Evolutionary conservation across 139 green algal species (phyloP), one percentile per base, ranked within the genome.

Genomic region (Coelastrella sp.): DNA sequence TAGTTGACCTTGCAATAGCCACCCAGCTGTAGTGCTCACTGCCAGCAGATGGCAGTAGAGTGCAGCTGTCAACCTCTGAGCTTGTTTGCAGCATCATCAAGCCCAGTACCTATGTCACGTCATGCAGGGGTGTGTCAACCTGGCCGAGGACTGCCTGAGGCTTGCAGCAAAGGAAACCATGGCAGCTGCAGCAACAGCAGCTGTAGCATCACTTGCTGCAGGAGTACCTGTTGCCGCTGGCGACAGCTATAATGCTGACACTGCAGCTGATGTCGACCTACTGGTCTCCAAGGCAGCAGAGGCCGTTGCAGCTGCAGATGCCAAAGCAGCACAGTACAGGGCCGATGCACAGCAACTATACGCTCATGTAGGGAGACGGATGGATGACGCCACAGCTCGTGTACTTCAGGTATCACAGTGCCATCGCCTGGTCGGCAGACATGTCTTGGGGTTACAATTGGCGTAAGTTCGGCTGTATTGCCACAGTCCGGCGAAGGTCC

Each of bases 81-180:
- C 61, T 13, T 71, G 61, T 13, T 19, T 71, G 32, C 32, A 47
- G 32, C 32, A 47, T 47, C 32, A 47, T 76, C 5, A 14, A 76
- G 22, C 68, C 8, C 16, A 8, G 6, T 32, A 47, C 14, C n/a
- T 57, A 6, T 73, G 80, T 7, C 64, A 65, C 65, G 32, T 59
- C 59, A 19, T 80, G 83, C 73, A 84, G 86, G 61, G 19, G 16
- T 90, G 75, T n/a, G 19, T 78, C 32, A 32, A 74, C 54, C 84
- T 90, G 11, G 86, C 75, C 13, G 5, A 73, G 5, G 60, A 85
- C 47, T 92, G 90, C 90, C 73, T 13, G 56, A 61, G 54, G 84
- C 77, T 71, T 16, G 80, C 84, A 58, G 23, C 47, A 61, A 73
- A 89, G 56, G 60, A 80, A 14, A n/a, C 6, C 23, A 83, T 77